Conservation (phyloP, 768 basidiomycete genomes). For the Podaxis mareebaensis region DNA sequence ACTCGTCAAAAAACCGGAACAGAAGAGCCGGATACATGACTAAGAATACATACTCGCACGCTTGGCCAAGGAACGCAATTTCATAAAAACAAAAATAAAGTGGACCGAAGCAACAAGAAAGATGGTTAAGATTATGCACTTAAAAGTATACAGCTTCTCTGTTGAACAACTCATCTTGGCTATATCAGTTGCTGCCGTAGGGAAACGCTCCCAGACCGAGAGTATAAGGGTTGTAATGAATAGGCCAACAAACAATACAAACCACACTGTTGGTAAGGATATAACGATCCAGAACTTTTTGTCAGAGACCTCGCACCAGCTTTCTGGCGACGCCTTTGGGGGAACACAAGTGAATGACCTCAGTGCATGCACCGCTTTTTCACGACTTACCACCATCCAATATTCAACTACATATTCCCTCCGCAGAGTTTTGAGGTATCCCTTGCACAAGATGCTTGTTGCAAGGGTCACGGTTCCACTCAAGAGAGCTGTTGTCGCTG, state of each 20-base stretch:
- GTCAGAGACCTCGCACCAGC: not conserved
- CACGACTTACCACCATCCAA: not conserved
- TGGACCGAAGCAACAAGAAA: not conserved
- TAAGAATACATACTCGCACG: too few relatives aligned
- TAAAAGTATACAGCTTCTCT: not conserved
- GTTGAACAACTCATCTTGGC: not conserved
- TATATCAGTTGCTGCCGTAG: not conserved
- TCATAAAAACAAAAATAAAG: not conserved
- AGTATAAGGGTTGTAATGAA: not conserved
- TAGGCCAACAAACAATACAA: not conserved
- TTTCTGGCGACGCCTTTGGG: not conserved
- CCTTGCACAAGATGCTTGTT: not conserved
- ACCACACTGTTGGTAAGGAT: not conserved
- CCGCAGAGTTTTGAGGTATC: not conserved
- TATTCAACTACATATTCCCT: not conserved
- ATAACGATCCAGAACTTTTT: slow-evolving; percentile 3
- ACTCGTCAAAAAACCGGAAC: too few relatives aligned
- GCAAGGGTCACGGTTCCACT: not conserved
- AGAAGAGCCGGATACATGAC: too few relatives aligned
- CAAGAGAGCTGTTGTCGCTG: not conserved
- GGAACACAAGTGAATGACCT: not conserved
- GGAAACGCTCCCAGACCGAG: not conserved
- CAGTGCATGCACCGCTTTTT: too few relatives aligned
- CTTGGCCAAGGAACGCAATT: not conserved
- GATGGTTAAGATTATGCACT: not conserved